Evolutionary conservation across 306 rosid genomes (phyloP), one percentile per base, ranked within the genome.

Genomic region (Cercis canadensis): DNA sequence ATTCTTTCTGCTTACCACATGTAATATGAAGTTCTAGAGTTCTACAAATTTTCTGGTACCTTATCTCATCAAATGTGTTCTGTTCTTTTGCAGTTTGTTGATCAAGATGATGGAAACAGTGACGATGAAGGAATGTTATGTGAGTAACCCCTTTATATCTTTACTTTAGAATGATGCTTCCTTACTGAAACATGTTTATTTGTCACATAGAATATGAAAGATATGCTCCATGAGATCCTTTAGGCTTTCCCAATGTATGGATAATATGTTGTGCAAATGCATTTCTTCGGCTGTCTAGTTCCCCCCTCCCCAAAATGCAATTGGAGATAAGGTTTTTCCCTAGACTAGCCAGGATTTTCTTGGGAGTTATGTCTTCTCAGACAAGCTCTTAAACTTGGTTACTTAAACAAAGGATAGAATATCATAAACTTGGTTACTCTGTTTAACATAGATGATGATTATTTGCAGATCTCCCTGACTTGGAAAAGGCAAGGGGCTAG

Each of bases 111-210:
- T 37, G 95, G 68, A 76, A 86, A 92, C 80, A 84, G 90, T 29
- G 95, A 87, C 53, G 98, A 92, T 4, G 98, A 88, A 41, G 96
- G 96, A 80, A 89, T 92, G 98, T 80, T 89, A 39, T 92, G 98
- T 92, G 64, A 89, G 98, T 88, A 47, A 77, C 43, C 69, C 61
- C 39, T 68, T 53, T 55, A 29, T 57, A 31, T 53, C 39, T 45
- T 43, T 55, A 29, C 15, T 72, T 71, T 18, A 3, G 6, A 39
- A 47, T 72, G 63, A 29, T 69, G 39, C 65, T 75, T 58, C 39
- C 43, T 78, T 49, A 44, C 70, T 18, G 75, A 76, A 65, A 61
- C 2, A 61, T 75, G 34, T 57, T 57, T 62, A 8, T 18, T 43
- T 43, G 54, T 64, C 67, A n/a, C 61, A 10, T 46, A 70, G 37